phyloP scores from a whole-genome alignment of 2,329 filamentous ascomycete genomes.

The Zalaria sp. region DNA sequence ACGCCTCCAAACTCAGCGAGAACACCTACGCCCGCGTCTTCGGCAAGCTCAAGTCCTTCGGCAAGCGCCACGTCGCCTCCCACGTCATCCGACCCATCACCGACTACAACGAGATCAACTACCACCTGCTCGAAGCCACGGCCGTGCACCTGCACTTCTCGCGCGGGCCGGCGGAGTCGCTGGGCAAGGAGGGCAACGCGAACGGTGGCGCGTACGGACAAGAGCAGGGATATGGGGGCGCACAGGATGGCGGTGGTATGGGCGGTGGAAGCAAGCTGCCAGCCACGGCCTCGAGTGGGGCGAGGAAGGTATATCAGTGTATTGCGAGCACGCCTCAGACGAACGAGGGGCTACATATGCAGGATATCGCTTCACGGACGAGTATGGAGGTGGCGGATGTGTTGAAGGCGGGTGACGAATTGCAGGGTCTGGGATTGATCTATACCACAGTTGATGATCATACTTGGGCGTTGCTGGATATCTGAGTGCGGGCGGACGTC shows the following conservation, averaged over 20 bases:
- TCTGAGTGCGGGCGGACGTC: conserved; percentile 20
- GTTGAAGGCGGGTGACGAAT: conserved; percentile 64
- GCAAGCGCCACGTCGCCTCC: conserved; percentile 67
- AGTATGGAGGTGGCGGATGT: conserved; percentile 57
- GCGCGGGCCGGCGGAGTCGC: conserved; percentile 44
- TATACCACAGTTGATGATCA: conserved; percentile 88
- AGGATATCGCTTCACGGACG: conserved; percentile 55
- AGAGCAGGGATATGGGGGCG: conserved; percentile 25
- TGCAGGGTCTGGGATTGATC: conserved; percentile 59
- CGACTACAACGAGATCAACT: conserved; percentile 86
- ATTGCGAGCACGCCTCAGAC: conserved; percentile 54
- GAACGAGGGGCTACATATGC: conserved; percentile 73
- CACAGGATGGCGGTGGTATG: conserved; percentile 21
- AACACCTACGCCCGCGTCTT: conserved; percentile 76
- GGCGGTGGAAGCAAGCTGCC: conserved; percentile 21
- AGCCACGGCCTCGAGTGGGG: conserved; percentile 38
- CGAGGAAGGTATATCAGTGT: conserved; percentile 57
- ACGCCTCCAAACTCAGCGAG: conserved; percentile 40
- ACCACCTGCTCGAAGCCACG: conserved; percentile 80
- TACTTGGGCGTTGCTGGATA: conserved; percentile 78
- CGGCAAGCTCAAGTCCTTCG: conserved; percentile 72
- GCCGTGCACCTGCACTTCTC: conserved; percentile 77
- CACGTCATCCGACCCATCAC: conserved; percentile 66
- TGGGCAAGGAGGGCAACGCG: conserved; percentile 16
- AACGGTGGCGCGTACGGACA: conserved; percentile 21